phyloP scores from a whole-genome alignment of 345 rosid genomes.

The Eucalyptus shirleyi region DNA sequence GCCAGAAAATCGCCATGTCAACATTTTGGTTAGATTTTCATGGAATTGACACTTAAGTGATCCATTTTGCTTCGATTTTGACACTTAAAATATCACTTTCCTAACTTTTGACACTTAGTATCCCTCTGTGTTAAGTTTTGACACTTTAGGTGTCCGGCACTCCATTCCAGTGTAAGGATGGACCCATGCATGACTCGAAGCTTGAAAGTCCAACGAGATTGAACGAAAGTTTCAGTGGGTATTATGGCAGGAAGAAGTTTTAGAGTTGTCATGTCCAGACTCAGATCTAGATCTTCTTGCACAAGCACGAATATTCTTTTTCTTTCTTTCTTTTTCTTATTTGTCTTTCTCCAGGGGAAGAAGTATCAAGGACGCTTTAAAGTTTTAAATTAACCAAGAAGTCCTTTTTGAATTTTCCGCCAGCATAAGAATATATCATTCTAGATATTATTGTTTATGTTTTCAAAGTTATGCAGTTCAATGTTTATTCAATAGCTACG shows the following conservation, averaged over 20 bases:
- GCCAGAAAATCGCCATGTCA: rapidly evolving
- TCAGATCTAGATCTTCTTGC: not conserved
- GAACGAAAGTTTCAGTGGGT: not conserved
- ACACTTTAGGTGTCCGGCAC: too few species aligned
- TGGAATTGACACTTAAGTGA: too few species aligned
- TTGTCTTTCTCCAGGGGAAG: not conserved
- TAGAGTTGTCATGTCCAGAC: not conserved
- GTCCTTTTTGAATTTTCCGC: not conserved
- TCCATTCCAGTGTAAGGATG: not conserved
- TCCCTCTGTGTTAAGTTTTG: too few species aligned
- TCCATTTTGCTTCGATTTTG: rapidly evolving
- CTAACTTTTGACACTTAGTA: too few species aligned
- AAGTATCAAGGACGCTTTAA: not conserved
- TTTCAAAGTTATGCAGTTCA: not conserved
- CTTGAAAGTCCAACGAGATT: not conserved
- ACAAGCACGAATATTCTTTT: too few species aligned
- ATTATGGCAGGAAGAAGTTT: not conserved
- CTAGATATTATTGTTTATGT: not conserved
- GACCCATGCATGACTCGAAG: not conserved
- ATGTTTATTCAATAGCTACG: not conserved
- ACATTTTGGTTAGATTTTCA: too few species aligned
- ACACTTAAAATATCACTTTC: too few species aligned
- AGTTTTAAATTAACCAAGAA: not conserved
- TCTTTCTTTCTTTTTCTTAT: not conserved
- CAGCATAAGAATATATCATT: not conserved